A percentile compares a stretch with the other conserved stretches of the same genome.
These are phyloP conservation scores for Kwoniella botswanensis DNA, from an alignment of 768 basidiomycete genomes.

Conservation along the genomic window DNA sequence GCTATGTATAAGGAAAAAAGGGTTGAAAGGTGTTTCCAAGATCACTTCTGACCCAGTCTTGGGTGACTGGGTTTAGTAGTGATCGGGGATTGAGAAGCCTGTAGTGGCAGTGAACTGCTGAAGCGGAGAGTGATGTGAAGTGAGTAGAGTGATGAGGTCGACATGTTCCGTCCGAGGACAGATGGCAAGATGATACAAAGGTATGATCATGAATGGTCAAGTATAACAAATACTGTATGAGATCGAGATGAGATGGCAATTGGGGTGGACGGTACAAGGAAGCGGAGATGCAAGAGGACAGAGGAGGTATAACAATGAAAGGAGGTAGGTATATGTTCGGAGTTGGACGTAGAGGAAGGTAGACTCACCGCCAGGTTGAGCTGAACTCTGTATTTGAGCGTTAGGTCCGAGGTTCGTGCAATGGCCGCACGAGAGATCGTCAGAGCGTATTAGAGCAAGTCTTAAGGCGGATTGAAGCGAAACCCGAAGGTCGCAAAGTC, in stretches of 20 bases:
- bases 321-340: background rate
- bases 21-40: too few relatives aligned
- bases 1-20: too few relatives aligned
- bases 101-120: too few relatives aligned
- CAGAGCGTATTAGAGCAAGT: too few relatives aligned
- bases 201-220: slow-evolving; percentile 5
- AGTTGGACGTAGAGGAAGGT: background rate
- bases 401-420: too few relatives aligned
- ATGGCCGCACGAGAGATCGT: too few relatives aligned
- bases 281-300: background rate
- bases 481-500: too few relatives aligned
- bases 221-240: background rate
- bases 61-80: background rate
- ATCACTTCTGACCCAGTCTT: background rate
- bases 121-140: too few relatives aligned
- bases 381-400: too few relatives aligned
- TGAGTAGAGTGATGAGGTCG: too few relatives aligned
- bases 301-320: background rate
- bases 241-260: background rate
- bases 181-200: slow-evolving; percentile 11
- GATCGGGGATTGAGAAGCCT: background rate
- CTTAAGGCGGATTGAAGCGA: too few relatives aligned
- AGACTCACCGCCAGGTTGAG: too few relatives aligned
- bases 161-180: slow-evolving; percentile 5
- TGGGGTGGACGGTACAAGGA: background rate